Evolutionary conservation across 73 alveolate genomes (phyloP).

Genomic region (Paramecium primaurelia): DNA sequence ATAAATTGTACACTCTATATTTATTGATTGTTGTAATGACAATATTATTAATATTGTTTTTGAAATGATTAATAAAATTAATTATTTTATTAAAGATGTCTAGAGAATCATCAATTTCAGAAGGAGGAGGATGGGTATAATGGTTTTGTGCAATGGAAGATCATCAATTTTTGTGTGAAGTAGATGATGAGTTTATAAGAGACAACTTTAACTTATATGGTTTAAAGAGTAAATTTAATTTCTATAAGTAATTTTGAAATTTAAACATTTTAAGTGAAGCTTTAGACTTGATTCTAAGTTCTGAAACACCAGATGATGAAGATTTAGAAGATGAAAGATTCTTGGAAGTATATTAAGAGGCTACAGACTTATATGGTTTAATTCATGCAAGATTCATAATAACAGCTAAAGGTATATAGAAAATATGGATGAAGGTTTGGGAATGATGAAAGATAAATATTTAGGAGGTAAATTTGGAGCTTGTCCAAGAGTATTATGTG

Average conservation of each 20-base stretch:
- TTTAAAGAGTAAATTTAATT: conserved; percentile 68
- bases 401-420: conserved; percentile 84
- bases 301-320: conserved; percentile 89
- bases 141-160: conserved; percentile 96
- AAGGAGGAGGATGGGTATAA: conserved; percentile 80
- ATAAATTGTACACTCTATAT: neutral
- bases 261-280: conserved; percentile 65
- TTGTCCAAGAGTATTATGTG: conserved; percentile 96
- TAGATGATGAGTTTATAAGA: conserved; percentile 88
- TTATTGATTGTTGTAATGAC: neutral
- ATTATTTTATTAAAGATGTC: neutral
- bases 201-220: conserved; percentile 86
- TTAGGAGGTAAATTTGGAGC: conserved; percentile 91
- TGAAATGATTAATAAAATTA: neutral
- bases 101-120: conserved; percentile 52
- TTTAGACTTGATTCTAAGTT: conserved; percentile 89
- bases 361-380: conserved; percentile 95
- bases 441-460: conserved; percentile 93
- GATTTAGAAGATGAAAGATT: conserved; percentile 87
- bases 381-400: conserved; percentile 92
- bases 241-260: conserved; percentile 40
- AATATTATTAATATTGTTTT: neutral
- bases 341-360: conserved; percentile 82
- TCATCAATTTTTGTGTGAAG: conserved; percentile 88
- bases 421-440: conserved; percentile 70